phyloP scores from a whole-genome alignment of 345 rosid species.

The Melastoma malabathricum region DNA sequence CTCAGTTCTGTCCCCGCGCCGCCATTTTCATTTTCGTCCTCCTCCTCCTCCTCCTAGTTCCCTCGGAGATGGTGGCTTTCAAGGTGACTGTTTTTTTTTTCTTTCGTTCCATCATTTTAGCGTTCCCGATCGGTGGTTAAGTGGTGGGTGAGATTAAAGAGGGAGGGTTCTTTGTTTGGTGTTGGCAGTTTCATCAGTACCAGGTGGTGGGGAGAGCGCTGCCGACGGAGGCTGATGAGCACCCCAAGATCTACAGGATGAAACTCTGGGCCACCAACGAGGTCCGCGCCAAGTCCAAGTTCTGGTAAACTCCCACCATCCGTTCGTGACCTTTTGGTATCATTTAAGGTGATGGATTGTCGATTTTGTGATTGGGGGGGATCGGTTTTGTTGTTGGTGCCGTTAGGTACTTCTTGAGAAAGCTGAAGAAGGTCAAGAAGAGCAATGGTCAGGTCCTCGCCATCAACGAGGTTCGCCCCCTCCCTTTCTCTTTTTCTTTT shows the following conservation, averaged over 20 bases:
- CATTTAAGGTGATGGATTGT: background rate
- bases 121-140: background rate
- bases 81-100: slow-evolving; percentile 2
- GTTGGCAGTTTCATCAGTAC: slow-evolving; percentile 14
- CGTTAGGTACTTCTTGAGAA: slow-evolving; percentile 40
- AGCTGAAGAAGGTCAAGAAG: slow-evolving; percentile 42
- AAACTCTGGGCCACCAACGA: slow-evolving; percentile 14
- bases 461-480: slow-evolving; percentile 29
- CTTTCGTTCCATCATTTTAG: too few species aligned
- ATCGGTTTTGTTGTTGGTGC: slow-evolving; percentile 1
- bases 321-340: background rate
- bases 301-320: slow-evolving; percentile 1
- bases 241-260: slow-evolving; percentile 16
- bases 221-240: slow-evolving; percentile 12
- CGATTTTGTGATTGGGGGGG: slow-evolving; percentile 1
- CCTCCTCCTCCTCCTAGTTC: background rate
- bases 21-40: background rate
- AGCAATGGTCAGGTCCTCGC: slow-evolving; percentile 43
- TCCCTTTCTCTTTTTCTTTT: background rate
- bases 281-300: slow-evolving; percentile 14
- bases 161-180: background rate
- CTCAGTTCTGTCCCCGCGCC: background rate
- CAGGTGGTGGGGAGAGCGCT: slow-evolving; percentile 14
- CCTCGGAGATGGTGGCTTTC: slow-evolving; percentile 14
- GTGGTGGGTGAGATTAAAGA: background rate